Evolutionary conservation across 148 eudicot genomes (phyloP).

Genomic region (Agrostemma githago): DNA sequence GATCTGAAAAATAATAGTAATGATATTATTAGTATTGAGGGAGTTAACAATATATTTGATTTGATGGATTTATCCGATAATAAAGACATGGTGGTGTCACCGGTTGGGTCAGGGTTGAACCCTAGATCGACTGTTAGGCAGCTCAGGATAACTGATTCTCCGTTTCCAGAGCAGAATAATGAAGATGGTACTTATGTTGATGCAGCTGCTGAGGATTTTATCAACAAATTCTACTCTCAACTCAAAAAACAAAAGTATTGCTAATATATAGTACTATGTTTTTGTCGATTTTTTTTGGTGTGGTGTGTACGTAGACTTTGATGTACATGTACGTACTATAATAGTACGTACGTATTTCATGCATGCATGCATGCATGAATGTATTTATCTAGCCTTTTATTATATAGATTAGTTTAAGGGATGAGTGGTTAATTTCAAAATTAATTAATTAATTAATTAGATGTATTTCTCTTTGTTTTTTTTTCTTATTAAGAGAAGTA

Average conservation of each 20-base stretch:
- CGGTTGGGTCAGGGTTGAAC: constrained; percentile 38
- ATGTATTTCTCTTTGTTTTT: background rate
- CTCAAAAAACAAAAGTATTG: constrained; percentile 35
- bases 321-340: background rate
- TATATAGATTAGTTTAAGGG: background rate
- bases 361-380: constrained; percentile 5
- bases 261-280: background rate
- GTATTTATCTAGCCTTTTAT: background rate
- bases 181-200: constrained; percentile 48
- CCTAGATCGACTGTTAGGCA: constrained; percentile 42
- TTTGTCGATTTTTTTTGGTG: background rate
- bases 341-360: constrained; percentile 7
- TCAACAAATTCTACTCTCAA: constrained; percentile 50
- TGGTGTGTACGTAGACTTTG: background rate
- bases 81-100: constrained; percentile 25
- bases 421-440: background rate
- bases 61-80: constrained; percentile 24
- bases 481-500: too few relatives aligned
- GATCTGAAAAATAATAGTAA: background rate
- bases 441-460: too few relatives aligned
- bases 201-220: constrained; percentile 63
- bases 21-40: background rate
- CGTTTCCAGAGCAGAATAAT: constrained; percentile 36
- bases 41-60: constrained; percentile 23
- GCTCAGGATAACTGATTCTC: constrained; percentile 70